Evolutionary conservation across 2,329 filamentous ascomycete genomes (phyloP).

Genomic region (Byssoonygena ceratinophila): DNA sequence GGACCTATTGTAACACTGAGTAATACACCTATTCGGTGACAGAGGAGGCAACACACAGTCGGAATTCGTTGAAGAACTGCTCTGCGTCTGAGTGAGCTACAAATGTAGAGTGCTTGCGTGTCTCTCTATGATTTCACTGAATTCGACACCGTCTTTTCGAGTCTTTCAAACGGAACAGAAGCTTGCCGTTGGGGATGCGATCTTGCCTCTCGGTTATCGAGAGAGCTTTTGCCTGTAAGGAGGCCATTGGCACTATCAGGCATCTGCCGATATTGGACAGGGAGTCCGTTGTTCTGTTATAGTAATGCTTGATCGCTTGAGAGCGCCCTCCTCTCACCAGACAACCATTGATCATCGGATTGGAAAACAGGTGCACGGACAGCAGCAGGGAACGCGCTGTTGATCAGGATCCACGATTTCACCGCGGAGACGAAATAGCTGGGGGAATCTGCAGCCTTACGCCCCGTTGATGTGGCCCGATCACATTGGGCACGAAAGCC

Average conservation of each 20-base stretch:
- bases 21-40: background rate
- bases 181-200: background rate
- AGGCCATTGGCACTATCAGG: background rate
- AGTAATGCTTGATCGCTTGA: too few relatives aligned
- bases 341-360: too few relatives aligned
- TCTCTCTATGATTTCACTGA: background rate
- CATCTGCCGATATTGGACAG: background rate
- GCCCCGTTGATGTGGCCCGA: conserved; percentile 1
- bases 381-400: too few relatives aligned
- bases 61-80: background rate
- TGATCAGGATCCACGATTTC: background rate
- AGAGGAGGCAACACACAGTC: background rate
- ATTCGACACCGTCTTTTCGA: too few relatives aligned
- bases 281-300: too few relatives aligned
- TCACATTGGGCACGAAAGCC: background rate
- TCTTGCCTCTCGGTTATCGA: background rate
- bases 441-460: conserved; percentile 6
- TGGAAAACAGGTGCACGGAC: too few relatives aligned
- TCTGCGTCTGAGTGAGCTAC: background rate
- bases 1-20: background rate
- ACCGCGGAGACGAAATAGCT: background rate
- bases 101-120: background rate
- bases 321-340: too few relatives aligned
- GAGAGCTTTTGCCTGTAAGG: background rate
- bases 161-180: background rate